These are phyloP conservation scores for Akanthomyces lecanii DNA, from an alignment of 2,329 filamentous ascomycete species.

Conservation along the genomic window DNA sequence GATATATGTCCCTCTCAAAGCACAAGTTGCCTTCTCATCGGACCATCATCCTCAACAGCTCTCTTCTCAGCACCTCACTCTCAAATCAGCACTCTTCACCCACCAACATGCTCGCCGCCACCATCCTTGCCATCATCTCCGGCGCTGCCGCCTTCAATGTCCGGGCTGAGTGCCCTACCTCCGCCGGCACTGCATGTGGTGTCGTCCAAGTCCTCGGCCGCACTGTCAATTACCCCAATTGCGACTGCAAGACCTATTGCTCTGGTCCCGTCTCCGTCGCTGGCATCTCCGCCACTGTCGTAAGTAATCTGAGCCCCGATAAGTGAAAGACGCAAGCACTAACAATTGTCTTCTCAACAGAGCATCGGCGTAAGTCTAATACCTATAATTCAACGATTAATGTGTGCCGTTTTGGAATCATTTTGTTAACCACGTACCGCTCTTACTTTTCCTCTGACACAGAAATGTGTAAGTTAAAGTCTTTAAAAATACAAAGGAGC, in stretches of 20 bases:
- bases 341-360: background rate
- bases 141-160: slow-evolving; percentile 9
- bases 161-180: slow-evolving; percentile 13
- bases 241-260: slow-evolving; percentile 8
- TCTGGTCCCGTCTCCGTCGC: background rate
- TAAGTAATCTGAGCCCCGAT: background rate
- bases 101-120: slow-evolving; percentile 10
- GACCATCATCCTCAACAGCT: background rate
- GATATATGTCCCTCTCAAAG: background rate
- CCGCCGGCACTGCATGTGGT: slow-evolving; percentile 13
- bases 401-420: background rate
- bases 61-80: background rate
- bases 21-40: background rate
- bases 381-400: background rate
- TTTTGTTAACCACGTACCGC: background rate
- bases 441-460: background rate
- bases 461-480: slow-evolving; percentile 7
- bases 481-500: background rate
- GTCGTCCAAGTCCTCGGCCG: background rate
- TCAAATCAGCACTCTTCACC: background rate
- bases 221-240: slow-evolving; percentile 11
- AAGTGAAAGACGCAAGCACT: background rate
- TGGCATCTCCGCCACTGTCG: slow-evolving; percentile 7
- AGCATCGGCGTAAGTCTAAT: slow-evolving; percentile 13
- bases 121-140: slow-evolving; percentile 12